Evolutionary conservation across 495 filamentous ascomycete genomes (phyloP).

Genomic region (Diplogelasinospora grovesii): DNA sequence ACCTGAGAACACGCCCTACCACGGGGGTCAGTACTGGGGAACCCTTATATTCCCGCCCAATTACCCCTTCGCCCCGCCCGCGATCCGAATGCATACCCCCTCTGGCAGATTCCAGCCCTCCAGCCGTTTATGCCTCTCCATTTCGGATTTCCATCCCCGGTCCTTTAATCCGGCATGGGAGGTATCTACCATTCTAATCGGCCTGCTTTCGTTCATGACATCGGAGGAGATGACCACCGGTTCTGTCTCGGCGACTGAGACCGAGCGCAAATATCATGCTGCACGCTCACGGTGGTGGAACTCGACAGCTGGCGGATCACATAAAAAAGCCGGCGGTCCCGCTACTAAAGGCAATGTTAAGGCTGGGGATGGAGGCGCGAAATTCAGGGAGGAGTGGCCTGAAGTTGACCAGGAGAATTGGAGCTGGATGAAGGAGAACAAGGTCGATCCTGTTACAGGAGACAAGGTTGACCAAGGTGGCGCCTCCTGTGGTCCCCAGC

Average conservation of each 20-base stretch:
- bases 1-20: constrained; percentile 89
- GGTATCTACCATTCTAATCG: constrained; percentile 91
- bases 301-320: constrained; percentile 85
- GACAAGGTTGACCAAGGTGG: constrained; percentile 41
- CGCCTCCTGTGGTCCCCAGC: constrained; percentile 58
- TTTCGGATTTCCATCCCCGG: constrained; percentile 94
- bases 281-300: constrained; percentile 92
- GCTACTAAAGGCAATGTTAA: constrained; percentile 46
- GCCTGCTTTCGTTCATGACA: constrained; percentile 94
- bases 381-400: constrained; percentile 84
- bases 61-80: constrained; percentile 94
- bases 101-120: constrained; percentile 91
- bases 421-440: constrained; percentile 82
- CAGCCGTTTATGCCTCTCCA: constrained; percentile 86
- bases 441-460: constrained; percentile 74
- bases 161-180: constrained; percentile 99
- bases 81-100: constrained; percentile 98
- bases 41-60: constrained; percentile 91
- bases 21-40: constrained; percentile 96
- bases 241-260: constrained; percentile 69
- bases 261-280: constrained; percentile 73
- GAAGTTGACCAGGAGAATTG: constrained; percentile 88
- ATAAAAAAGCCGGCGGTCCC: constrained; percentile 31
- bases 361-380: constrained; percentile 85
- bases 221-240: constrained; percentile 98